phyloP scores from a whole-genome alignment of 805 yeast genomes.

The Scheffersomyces coipomensis region DNA sequence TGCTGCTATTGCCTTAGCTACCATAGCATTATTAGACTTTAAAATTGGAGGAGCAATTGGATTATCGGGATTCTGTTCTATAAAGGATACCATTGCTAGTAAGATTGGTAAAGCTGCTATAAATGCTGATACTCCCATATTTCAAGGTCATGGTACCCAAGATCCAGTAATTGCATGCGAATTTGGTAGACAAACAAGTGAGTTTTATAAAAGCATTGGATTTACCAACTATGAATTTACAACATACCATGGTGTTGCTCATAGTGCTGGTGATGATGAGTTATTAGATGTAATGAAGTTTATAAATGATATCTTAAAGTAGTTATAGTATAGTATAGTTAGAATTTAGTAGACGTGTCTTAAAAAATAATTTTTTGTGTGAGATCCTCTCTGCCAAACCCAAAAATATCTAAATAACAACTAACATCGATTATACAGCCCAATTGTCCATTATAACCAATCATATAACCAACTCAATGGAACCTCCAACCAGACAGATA shows the following conservation, averaged over 20 bases:
- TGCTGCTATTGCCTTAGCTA: slow-evolving; percentile 71
- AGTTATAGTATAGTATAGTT: too few relatives aligned
- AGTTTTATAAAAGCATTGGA: slow-evolving; percentile 50
- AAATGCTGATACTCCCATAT: slow-evolving; percentile 69
- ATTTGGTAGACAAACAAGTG: slow-evolving; percentile 38
- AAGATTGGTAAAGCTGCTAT: slow-evolving; percentile 16
- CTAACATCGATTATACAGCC: too few relatives aligned
- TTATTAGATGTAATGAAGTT: slow-evolving; percentile 48
- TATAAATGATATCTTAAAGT: slow-evolving; percentile 19
- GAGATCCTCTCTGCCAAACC: too few relatives aligned
- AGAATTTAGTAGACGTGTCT: too few relatives aligned
- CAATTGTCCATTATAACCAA: too few relatives aligned
- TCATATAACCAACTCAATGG: too few relatives aligned
- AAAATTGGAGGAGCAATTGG: slow-evolving; percentile 78
- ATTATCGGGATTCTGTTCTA: slow-evolving; percentile 71
- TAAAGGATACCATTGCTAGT: slow-evolving; percentile 10
- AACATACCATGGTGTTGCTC: slow-evolving; percentile 63
- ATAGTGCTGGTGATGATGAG: slow-evolving; percentile 68
- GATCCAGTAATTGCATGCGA: slow-evolving; percentile 62
- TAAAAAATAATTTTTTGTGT: too few relatives aligned
- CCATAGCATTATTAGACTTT: slow-evolving; percentile 49
- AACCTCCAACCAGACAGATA: too few relatives aligned
- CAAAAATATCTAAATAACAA: too few relatives aligned
- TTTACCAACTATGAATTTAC: slow-evolving; percentile 40
- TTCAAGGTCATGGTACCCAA: slow-evolving; percentile 83